Base-by-base conservation (phyloP, 2,329 filamentous ascomycete species). In the Pseudogymnoascus sp. region DNA sequence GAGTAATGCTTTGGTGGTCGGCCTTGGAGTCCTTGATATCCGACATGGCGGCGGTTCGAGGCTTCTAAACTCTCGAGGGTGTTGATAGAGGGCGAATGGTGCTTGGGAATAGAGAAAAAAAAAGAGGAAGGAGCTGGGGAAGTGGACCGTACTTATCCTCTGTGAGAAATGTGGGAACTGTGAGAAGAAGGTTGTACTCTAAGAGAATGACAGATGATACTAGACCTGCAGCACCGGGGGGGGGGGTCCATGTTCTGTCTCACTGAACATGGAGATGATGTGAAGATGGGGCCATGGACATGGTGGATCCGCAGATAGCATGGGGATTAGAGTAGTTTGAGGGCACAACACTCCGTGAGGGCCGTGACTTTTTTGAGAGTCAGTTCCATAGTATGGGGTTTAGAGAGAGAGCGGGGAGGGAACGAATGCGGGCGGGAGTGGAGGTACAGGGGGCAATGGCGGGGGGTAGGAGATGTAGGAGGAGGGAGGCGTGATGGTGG, bases 121-220 rank as follows among this genome's bases (percentile, higher is more conserved):
- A 31, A 54, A 54, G 45, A 31, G 14, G 23, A 31, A 54, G 23
- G 23, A 54, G 23, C 13, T 31, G 23, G 45, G 45, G 45, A 31
- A 54, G 23, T n/a, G 45, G 45, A 54, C 45, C 14, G 45, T 54
- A 54, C 45, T 54, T 54, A 54, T 54, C 23, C 45, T 54, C 14
- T 31, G 23, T 54, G 45, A 54, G 45, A 54, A 28, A 31, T 54
- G 23, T 54, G 45, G 45, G 45, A 28, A 54, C 45, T 31, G 45
- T 31, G 14, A 28, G 45, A 54, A 54, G 45, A 54, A 54, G 23
- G 45, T 54, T 54, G 45, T 54, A 54, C 45, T 54, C 45, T 54
- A 54, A 54, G 14, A 54, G 45, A 54, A 54, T 54, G 45, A 54
- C 45, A 54, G 45, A n/a, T 54, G 45, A n/a, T 54, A 54, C 23